Base-by-base conservation (phyloP, 1,139 yeast genomes). In the Lodderomyces elongisporus region DNA sequence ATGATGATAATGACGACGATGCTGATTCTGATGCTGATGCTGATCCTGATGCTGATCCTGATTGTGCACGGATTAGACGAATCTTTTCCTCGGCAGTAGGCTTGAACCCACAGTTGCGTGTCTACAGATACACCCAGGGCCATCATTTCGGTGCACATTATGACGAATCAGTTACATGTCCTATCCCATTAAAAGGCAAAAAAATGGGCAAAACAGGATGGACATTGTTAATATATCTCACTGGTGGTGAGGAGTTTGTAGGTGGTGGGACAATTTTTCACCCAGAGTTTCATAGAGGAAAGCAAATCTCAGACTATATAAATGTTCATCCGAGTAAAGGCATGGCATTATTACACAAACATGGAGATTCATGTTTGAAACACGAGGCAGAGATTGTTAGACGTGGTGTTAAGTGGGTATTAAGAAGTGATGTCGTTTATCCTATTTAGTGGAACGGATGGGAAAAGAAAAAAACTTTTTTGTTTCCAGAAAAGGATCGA, bases 101-200 rank as follows among this genome's bases (percentile, higher is more conserved):
- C 0, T 60, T 78, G 29, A 77, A 78, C 42, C 77, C 80, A 1
- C 77, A 77, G 40, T 51, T 79, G 13, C 49, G 85, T 26, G 56
- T 78, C 2, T 79, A 79, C 47, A 47, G 84, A 32, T 79, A 79
- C 49, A 49, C 52, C 4, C 63, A 66, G 38, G 84, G 83, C 0
- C 83, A 79, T 39, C 77, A 70, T 49, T 79, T 79, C 44, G 80
- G 76, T 4, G 66, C 71, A 41, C 85, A 79, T 48, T 78, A 76
- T 45, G 85, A 79, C 44, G 85, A 78, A 31, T 63, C 77, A 8
- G 81, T 76, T 2, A 38, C 40, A 4, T 67, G 70, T 28, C 40
- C 43, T 2, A 44, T 44, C n/a, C 49, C 50, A 25, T 51, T 47
- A 14, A 34, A 16, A 32, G 52, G 43, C 8, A 45, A 35, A 27